A percentile compares a stretch with the other conserved stretches of the same genome.
Evolutionary conservation across 768 basidiomycete species (phyloP).

Genomic region (Chalciporus pseudorubinellus): DNA sequence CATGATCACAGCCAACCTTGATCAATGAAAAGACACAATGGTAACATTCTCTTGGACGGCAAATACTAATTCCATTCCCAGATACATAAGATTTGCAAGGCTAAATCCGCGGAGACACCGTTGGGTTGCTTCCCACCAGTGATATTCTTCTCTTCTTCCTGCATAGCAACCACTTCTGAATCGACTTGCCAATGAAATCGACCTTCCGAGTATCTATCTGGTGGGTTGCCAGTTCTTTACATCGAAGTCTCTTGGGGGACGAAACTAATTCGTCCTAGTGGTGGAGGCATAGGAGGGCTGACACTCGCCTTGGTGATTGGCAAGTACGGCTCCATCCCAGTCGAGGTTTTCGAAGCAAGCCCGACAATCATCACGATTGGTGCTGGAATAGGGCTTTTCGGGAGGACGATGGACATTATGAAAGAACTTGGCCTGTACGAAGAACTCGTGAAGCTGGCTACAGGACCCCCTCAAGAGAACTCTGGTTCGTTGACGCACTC

Average conservation of each 20-base stretch:
- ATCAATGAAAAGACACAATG: too few relatives aligned
- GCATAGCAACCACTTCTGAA: too few relatives aligned
- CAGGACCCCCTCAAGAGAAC: conserved; percentile 17
- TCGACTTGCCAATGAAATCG: conserved; percentile 4
- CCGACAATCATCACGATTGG: conserved; percentile 40
- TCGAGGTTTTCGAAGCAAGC: conserved; percentile 45
- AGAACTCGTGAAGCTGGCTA: conserved; percentile 23
- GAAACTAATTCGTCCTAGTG: conserved; percentile 24
- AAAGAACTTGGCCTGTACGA: conserved; percentile 39
- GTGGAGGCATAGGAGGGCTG: conserved; percentile 40
- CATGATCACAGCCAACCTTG: too few relatives aligned
- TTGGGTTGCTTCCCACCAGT: too few relatives aligned
- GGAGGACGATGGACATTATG: conserved; percentile 44
- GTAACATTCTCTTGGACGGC: too few relatives aligned
- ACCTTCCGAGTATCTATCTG: conserved; percentile 19
- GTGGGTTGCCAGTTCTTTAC: conserved; percentile 5
- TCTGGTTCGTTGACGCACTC: conserved; percentile 8
- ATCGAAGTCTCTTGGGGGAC: background rate
- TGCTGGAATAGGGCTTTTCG: conserved; percentile 46
- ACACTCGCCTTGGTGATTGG: conserved; percentile 31
- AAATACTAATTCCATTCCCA: too few relatives aligned
- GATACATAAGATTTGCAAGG: too few relatives aligned
- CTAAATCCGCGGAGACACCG: too few relatives aligned
- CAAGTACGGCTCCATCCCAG: conserved; percentile 24
- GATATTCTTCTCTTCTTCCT: too few relatives aligned